Evolutionary conservation across 2,329 filamentous ascomycete genomes (phyloP).

Genomic region (Calonectria montana): DNA sequence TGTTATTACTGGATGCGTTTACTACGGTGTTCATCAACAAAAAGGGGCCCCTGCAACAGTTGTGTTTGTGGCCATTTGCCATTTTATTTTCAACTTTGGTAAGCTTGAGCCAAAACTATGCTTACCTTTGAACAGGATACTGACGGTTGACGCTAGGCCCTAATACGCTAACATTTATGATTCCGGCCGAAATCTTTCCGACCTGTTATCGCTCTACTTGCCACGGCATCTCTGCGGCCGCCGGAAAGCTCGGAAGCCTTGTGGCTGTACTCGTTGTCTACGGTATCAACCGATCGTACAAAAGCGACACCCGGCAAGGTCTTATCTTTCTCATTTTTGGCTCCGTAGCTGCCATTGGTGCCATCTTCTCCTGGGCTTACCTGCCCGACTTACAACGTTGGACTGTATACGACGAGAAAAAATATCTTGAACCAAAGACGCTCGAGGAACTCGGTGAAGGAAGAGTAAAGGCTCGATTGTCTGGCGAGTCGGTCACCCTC

Average conservation of each 20-base stretch:
- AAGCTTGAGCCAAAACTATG: slow-evolving; percentile 22
- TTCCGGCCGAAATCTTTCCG: slow-evolving; percentile 73
- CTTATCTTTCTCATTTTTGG: slow-evolving; percentile 64
- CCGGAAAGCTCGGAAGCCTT: slow-evolving; percentile 69
- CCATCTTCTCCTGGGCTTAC: slow-evolving; percentile 64
- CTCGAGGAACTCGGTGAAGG: slow-evolving; percentile 65
- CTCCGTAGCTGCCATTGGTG: slow-evolving; percentile 60
- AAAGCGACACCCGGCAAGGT: slow-evolving; percentile 55
- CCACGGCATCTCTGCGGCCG: slow-evolving; percentile 70
- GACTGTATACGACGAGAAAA: slow-evolving; percentile 50
- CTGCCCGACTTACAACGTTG: slow-evolving; percentile 60
- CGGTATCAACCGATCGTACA: slow-evolving; percentile 60
- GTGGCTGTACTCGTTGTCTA: slow-evolving; percentile 62
- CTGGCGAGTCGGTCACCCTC: slow-evolving; percentile 58
- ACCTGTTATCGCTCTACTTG: slow-evolving; percentile 72
- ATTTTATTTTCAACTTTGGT: slow-evolving; percentile 68
- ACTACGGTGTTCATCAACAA: slow-evolving; percentile 59
- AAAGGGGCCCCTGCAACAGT: slow-evolving; percentile 58
- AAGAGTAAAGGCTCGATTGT: slow-evolving; percentile 54
- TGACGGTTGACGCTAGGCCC: slow-evolving; percentile 54
- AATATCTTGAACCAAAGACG: slow-evolving; percentile 57
- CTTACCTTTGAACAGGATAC: neutral
- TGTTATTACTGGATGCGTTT: slow-evolving; percentile 61
- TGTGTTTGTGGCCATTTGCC: slow-evolving; percentile 62
- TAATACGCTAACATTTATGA: slow-evolving; percentile 72